Conservation (phyloP, 2,329 filamentous ascomycete genomes). For the Thielaviopsis punctulata region DNA sequence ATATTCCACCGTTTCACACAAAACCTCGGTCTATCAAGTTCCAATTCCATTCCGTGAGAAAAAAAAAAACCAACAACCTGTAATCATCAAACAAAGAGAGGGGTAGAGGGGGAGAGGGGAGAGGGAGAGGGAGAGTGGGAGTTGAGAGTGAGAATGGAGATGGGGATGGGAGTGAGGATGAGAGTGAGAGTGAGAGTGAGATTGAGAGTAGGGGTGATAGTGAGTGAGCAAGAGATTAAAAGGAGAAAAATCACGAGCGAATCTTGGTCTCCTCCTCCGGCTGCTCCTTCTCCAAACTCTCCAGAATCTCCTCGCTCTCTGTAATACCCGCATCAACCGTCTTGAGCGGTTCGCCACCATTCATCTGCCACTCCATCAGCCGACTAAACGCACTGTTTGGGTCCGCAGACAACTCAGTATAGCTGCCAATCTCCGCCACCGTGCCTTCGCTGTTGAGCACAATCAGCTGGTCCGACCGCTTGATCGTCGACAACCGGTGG, state of each 20-base stretch:
- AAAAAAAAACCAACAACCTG: not conserved
- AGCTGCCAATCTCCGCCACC: slow-evolving; percentile 82
- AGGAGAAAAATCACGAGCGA: not conserved
- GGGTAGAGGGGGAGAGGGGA: no score
- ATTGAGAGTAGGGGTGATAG: no score
- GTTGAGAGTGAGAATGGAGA: no score
- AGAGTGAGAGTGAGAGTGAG: no score
- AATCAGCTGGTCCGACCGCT: slow-evolving; percentile 86
- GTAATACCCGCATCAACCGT: slow-evolving; percentile 25
- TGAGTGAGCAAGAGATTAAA: no score
- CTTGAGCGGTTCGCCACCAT: slow-evolving; percentile 47
- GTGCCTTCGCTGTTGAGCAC: slow-evolving; percentile 73
- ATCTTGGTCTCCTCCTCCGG: slow-evolving; percentile 14
- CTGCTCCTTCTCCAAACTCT: slow-evolving; percentile 26
- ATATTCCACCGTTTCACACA: not conserved
- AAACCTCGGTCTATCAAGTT: not conserved
- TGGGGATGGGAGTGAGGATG: no score
- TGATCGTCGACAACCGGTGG: slow-evolving; percentile 89
- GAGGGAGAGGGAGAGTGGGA: no score
- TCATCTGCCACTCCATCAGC: slow-evolving; percentile 99
- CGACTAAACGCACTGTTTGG: slow-evolving; percentile 74
- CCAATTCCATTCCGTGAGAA: not conserved
- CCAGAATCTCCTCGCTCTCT: slow-evolving; percentile 35
- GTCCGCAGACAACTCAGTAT: slow-evolving; percentile 55
- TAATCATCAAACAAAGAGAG: not conserved